A percentile compares a stretch with the other conserved stretches of the same genome.
Conservation (phyloP, 2,329 filamentous ascomycete species). For the Anisogramma anomala region DNA sequence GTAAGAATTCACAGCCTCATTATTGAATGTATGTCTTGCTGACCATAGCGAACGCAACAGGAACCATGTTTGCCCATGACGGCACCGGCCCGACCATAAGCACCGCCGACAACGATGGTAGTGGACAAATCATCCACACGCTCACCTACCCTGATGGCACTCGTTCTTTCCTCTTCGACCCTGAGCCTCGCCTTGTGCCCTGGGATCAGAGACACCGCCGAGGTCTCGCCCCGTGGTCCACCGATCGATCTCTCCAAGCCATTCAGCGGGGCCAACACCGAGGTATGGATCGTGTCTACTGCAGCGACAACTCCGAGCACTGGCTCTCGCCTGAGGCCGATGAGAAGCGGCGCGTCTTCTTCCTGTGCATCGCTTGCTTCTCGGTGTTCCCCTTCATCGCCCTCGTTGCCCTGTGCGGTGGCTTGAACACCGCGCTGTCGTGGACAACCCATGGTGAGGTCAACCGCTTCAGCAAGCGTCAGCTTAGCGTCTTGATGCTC, state of each 20-base stretch:
- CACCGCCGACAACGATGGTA: slow-evolving; percentile 6
- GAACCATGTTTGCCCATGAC: background rate
- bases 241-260: slow-evolving; percentile 13
- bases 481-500: slow-evolving; percentile 25
- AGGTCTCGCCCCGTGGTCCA: slow-evolving; percentile 5
- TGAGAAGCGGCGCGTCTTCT: slow-evolving; percentile 26
- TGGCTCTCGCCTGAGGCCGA: slow-evolving; percentile 21
- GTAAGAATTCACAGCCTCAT: slow-evolving; percentile 5
- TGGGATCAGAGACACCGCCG: slow-evolving; percentile 17
- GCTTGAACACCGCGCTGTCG: slow-evolving; percentile 33
- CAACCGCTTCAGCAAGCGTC: slow-evolving; percentile 26
- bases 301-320: slow-evolving; percentile 11
- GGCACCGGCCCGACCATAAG: slow-evolving; percentile 8
- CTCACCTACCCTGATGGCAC: slow-evolving; percentile 7
- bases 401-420: slow-evolving; percentile 31
- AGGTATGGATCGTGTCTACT: background rate
- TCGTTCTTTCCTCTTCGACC: slow-evolving; percentile 5
- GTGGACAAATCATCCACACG: slow-evolving; percentile 10
- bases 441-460: slow-evolving; percentile 39
- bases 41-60: background rate
- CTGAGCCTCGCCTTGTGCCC: slow-evolving; percentile 15
- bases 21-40: slow-evolving; percentile 1
- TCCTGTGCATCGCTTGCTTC: slow-evolving; percentile 27
- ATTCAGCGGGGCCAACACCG: slow-evolving; percentile 11
- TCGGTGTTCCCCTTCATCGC: slow-evolving; percentile 38